phyloP scores from a whole-genome alignment of 1,284 basidiomycete genomes.

The Earliella scabrosa region DNA sequence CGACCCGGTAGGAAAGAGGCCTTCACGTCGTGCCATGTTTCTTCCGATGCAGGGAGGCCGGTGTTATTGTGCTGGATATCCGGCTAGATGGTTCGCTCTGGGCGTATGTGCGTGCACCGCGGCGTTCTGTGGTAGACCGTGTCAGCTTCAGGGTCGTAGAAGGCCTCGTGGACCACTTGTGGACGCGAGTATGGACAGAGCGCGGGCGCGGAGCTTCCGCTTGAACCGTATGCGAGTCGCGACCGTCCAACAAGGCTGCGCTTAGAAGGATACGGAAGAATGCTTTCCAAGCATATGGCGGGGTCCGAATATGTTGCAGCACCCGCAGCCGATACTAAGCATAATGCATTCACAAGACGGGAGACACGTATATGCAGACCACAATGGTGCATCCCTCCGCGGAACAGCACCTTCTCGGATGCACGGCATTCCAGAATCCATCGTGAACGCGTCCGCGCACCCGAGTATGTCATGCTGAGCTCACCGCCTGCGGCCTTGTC shows the following conservation, averaged over 20 bases:
- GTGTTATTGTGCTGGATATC: neutral
- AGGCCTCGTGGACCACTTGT: neutral
- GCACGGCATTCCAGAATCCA: neutral
- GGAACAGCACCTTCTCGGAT: neutral
- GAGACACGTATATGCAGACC: neutral
- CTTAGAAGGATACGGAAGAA: too few relatives aligned
- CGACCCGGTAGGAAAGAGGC: conserved; percentile 53
- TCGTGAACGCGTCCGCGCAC: neutral
- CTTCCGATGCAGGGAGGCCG: neutral
- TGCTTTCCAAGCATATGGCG: too few relatives aligned
- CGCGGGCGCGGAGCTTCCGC: neutral
- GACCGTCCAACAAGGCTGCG: too few relatives aligned
- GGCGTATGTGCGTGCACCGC: neutral
- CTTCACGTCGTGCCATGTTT: conserved; percentile 37
- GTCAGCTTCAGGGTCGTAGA: neutral
- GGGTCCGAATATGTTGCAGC: too few relatives aligned
- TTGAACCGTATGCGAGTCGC: too few relatives aligned
- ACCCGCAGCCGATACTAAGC: too few relatives aligned
- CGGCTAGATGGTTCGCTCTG: neutral
- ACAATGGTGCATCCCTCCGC: neutral
- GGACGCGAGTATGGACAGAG: neutral
- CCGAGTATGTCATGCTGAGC: neutral
- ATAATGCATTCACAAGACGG: too few relatives aligned
- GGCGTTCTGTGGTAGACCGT: neutral
- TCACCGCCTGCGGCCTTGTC: neutral